Base-by-base conservation (phyloP, 371 early-diverging fungal species). In the Lichtheimia corymbifera region DNA sequence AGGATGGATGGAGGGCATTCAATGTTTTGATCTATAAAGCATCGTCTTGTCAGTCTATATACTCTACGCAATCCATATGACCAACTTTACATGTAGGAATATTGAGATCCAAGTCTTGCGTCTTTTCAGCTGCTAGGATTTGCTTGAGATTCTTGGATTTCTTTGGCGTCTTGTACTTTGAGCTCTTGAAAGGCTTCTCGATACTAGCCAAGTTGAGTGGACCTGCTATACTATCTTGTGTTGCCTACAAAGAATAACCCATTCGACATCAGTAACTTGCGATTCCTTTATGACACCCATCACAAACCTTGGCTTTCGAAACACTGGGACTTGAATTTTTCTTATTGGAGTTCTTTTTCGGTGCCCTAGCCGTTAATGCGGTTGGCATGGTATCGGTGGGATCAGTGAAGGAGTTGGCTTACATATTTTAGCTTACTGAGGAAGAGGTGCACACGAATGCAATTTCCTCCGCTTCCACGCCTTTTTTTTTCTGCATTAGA, bases 1-100 rank as follows among this genome's bases (percentile, higher is more conserved):
- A 79, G 58, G 57, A 93, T 66, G 14, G 94, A 93, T 12, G 96
- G 96, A 61, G 92, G 82, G 15, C 92, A 90, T 65, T 91, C 91
- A 44, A 93, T 91, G 44, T 82, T 87, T 84, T 90, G 92, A 75
- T 92, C 90, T 89, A 67, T 20, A 25, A 25, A 25, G 50, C 14
- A 9, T 54, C 17, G 14, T 9, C 15, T n/a, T 0, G 17, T 35
- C 18, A 49, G 3, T n/a, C n/a, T 27, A 17, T 41, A 30, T 11
- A 45, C 3, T 5, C 27, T 18, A 20, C 15, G 27, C 6, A 12
- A 25, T 28, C 25, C 20, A 42, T 7, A 12, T 15, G 13, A 40
- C 14, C 25, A n/a, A 60, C 82, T 73, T 45, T 82, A 89, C 89
- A 91, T 0, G 92, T 88, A 11, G 92, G 90, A 7, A 87, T 76